Base-by-base conservation (phyloP, 2,329 filamentous ascomycete genomes). In the Periconia macrospinosa region DNA sequence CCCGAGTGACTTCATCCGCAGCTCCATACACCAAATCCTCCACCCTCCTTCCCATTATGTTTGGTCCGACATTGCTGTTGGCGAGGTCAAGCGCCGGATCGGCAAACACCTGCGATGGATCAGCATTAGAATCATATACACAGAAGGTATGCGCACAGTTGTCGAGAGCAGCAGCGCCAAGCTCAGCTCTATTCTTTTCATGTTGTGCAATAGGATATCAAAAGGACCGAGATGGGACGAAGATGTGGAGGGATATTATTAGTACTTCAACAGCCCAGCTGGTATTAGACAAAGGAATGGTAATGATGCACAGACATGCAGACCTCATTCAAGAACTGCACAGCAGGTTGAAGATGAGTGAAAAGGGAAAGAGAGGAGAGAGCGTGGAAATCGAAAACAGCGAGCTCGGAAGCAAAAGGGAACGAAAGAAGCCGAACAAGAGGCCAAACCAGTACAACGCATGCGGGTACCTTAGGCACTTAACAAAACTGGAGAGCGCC, bases 221-320 rank as follows among this genome's bases (percentile, higher is more conserved):
- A 41, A 30, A 49, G 33, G 33, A 50, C 44, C 40, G 23, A 50
- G 35, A 51, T 41, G 47, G 48, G 27, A 43, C 35, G 41, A 49
- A 35, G 50, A 52, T 41, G 19, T 7, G 33, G 15, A 37, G 41
- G 52, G 50, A 37, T 47, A 47, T 41, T 60, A 71, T 66, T 68
- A 68, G 59, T 61, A 67, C 54, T 62, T 65, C 47, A 66, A 68
- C 70, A 73, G 70, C 57, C 61, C 70, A 70, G 70, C 70, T 73
- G 69, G 55, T 58, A 55, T 41, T 52, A 57, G 58, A 61, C 54
- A 47, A 61, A 69, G 59, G 44, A 52, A 55, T 51, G 53, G 62
- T 62, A 56, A 56, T 43, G 55, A 59, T 56, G 62, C 60, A 52
- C 67, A 68, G 66, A 70, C 66, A 70, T 70, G 65, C 67, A 68